Conservation (phyloP, 1,284 basidiomycete species). For the Microbotryum intermedium region DNA sequence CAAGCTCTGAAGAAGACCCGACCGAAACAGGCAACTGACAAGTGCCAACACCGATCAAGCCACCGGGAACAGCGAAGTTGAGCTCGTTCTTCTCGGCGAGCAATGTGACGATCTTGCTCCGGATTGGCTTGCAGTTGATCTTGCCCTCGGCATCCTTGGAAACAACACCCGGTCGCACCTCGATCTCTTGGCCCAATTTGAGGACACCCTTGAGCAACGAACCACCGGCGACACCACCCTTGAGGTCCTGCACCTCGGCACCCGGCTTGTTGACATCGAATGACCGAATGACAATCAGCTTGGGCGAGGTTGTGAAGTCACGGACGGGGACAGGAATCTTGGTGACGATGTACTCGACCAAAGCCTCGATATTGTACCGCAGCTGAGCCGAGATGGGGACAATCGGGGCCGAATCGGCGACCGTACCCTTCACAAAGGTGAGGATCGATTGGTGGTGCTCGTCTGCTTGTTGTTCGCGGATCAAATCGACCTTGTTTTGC, state of each 20-base stretch:
- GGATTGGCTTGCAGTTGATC: constrained; percentile 88
- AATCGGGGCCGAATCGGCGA: constrained; percentile 92
- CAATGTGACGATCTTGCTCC: constrained; percentile 80
- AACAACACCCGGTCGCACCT: constrained; percentile 94
- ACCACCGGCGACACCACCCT: constrained; percentile 96
- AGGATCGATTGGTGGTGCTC: constrained; percentile 90
- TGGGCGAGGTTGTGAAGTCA: constrained; percentile 83
- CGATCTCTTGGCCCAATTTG: constrained; percentile 84
- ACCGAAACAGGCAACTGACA: constrained; percentile 40
- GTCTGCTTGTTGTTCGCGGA: constrained; percentile 79
- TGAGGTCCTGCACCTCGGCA: constrained; percentile 90
- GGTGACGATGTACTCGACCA: constrained; percentile 97
- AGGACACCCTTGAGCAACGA: constrained; percentile 90
- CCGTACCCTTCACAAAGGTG: constrained; percentile 89
- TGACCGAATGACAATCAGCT: constrained; percentile 93
- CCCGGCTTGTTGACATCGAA: constrained; percentile 99
- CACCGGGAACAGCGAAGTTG: constrained; percentile 92
- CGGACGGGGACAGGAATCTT: constrained; percentile 88
- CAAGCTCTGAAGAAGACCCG: neutral
- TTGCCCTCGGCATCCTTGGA: constrained; percentile 88
- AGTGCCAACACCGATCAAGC: constrained; percentile 95
- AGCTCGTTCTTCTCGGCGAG: constrained; percentile 92
- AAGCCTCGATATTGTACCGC: constrained; percentile 99
- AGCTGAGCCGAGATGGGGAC: constrained; percentile 97
- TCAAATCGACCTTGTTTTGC: constrained; percentile 80